A percentile compares a stretch with the other conserved stretches of the same genome.
Conservation (phyloP, 2,329 filamentous ascomycete species). For the Metarhizium robertsii region DNA sequence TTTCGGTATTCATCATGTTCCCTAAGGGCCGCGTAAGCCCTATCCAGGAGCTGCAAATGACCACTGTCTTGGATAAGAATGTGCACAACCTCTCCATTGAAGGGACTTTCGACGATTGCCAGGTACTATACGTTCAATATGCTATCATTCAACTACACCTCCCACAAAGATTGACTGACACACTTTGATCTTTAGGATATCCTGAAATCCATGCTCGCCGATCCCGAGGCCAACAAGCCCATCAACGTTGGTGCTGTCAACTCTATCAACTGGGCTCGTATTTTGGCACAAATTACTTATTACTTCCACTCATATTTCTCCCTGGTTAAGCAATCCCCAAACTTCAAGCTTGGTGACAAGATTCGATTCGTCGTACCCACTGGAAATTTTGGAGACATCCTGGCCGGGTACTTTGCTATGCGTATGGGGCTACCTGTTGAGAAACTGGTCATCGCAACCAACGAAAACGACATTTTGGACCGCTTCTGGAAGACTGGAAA, state of each 20-base stretch:
- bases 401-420: constrained; percentile 87
- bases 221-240: constrained; percentile 71
- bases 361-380: constrained; percentile 86
- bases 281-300: constrained; percentile 93
- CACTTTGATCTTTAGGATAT: constrained; percentile 65
- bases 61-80: constrained; percentile 79
- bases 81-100: constrained; percentile 87
- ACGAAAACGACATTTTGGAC: constrained; percentile 95
- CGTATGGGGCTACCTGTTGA: constrained; percentile 82
- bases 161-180: constrained; percentile 34
- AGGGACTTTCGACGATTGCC: constrained; percentile 93
- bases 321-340: constrained; percentile 51
- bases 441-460: constrained; percentile 87
- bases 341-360: constrained; percentile 55
- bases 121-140: constrained; percentile 37
- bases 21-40: constrained; percentile 85
- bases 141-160: constrained; percentile 35
- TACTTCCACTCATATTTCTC: constrained; percentile 94
- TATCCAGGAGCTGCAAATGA: constrained; percentile 96
- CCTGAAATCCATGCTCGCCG: constrained; percentile 85
- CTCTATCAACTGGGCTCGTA: constrained; percentile 93
- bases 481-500: constrained; percentile 86
- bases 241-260: constrained; percentile 89
- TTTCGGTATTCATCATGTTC: constrained; percentile 90
- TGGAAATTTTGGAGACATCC: constrained; percentile 93